A percentile compares a stretch with the other conserved stretches of the same genome.
Evolutionary conservation across 441 rosid genomes (phyloP).

Genomic region (Capsella rubella): DNA sequence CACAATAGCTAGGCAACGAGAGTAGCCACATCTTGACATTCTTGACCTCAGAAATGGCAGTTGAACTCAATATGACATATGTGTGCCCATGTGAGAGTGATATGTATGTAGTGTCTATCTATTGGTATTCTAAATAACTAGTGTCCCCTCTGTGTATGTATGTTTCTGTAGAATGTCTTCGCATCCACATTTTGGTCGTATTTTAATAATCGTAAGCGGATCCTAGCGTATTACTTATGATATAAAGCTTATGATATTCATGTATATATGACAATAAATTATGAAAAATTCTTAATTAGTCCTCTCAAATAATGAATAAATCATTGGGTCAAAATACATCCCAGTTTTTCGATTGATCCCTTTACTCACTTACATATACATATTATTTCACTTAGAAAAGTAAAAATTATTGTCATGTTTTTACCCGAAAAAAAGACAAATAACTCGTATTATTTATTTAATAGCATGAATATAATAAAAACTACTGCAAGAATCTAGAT

Average conservation of each 20-base stretch:
- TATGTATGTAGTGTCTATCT: not conserved
- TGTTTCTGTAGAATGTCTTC: constrained; percentile 27
- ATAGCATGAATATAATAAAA: not conserved
- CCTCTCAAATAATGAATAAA: not conserved
- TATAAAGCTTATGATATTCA: too few species aligned
- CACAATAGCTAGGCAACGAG: not conserved
- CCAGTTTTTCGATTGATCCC: too few species aligned
- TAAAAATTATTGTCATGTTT: too few species aligned
- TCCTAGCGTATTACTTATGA: constrained; percentile 23
- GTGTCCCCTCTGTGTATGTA: constrained; percentile 2
- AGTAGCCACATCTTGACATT: constrained; percentile 38
- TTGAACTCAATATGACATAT: constrained; percentile 8
- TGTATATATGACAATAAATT: not conserved
- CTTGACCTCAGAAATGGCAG: constrained; percentile 33
- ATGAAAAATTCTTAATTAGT: not conserved
- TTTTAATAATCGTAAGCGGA: constrained; percentile 18
- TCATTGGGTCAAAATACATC: not conserved
- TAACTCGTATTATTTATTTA: too few species aligned
- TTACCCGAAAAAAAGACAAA: too few species aligned
- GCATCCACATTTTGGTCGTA: constrained; percentile 10
- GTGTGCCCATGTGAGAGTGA: constrained; percentile 38
- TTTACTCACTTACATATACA: too few species aligned
- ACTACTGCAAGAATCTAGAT: not conserved
- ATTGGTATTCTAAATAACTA: not conserved
- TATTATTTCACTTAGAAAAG: not conserved